Evolutionary conservation across 2,329 filamentous ascomycete species (phyloP), one percentile per base, ranked within the genome.

Genomic region (Aspergillus melleus): DNA sequence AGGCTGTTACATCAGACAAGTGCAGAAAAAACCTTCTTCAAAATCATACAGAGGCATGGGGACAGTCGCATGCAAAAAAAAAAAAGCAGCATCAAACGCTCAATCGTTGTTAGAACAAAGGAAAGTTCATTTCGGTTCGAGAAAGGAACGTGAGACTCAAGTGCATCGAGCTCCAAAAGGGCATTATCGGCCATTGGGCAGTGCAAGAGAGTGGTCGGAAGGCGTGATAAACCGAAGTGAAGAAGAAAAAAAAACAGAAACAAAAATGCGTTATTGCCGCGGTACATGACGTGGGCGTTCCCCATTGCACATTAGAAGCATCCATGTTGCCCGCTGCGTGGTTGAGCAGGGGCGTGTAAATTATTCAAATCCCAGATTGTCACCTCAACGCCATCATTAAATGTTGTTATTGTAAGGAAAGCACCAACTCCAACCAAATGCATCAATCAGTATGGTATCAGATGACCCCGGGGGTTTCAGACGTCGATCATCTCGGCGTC

Each of bases 401-500:
- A 67, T 66, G 64, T 61, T 66, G 64, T 61, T 64, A 63, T 56
- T 63, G 61, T 62, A 65, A 65, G 49, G 60, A 69, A 67, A 63
- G 64, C 62, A 59, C 62, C 65, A 71, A 73, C 68, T 70, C 70
- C 70, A 58, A 69, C 65, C 68, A 70, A 71, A 73, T 75, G 71
- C 69, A 71, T 65, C 61, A 64, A 71, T 65, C 61, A 64, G 71
- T 67, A 62, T 61, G 61, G 16, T 42, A 42, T 67, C 62, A 68
- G 58, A 63, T 57, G 63, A 53, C 61, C 58, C 54, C 67, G 6
- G 36, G 36, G 16, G 36, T 63, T 64, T 79, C 72, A 82, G 66
- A 83, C 80, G 72, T 89, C 86, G 75, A 86, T 84, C 84, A 88
- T 88, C 73, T 88, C 86, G 50, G 84, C 81, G 72, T 84, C 81